Evolutionary conservation across 495 filamentous ascomycete genomes (phyloP).

Genomic region (Podospora fimiseda): DNA sequence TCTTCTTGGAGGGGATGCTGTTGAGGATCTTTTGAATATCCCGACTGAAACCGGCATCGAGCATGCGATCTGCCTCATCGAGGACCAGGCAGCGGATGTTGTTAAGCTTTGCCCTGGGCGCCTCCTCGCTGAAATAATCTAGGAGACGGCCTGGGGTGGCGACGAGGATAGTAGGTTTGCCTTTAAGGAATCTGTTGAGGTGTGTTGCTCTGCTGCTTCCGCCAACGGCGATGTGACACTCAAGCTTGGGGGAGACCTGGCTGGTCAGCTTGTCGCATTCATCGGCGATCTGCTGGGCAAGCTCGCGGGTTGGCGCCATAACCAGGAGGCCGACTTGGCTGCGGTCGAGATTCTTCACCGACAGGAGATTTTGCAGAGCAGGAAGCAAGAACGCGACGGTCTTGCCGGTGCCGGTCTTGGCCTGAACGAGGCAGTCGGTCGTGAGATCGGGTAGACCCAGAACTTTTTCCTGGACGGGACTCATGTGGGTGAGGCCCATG

Average conservation of each 20-base stretch:
- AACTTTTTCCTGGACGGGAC: constrained; percentile 71
- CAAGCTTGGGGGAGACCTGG: constrained; percentile 58
- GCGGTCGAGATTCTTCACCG: constrained; percentile 40
- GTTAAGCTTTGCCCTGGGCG: constrained; percentile 68
- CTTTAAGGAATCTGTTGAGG: constrained; percentile 63
- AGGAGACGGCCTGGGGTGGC: constrained; percentile 87
- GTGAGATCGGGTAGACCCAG: constrained; percentile 62
- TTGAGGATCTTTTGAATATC: constrained; percentile 78
- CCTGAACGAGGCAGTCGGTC: constrained; percentile 66
- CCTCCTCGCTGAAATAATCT: constrained; percentile 76
- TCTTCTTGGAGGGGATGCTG: constrained; percentile 53
- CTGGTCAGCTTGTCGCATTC: constrained; percentile 62
- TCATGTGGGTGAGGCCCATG: constrained; percentile 72
- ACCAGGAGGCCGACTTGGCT: constrained; percentile 58
- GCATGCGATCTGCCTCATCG: constrained; percentile 93
- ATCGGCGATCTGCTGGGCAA: constrained; percentile 85
- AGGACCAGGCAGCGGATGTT: constrained; percentile 66
- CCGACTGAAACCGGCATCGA: constrained; percentile 90
- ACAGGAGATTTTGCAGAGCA: constrained; percentile 54
- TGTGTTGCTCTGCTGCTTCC: constrained; percentile 85
- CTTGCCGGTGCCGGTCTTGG: constrained; percentile 89
- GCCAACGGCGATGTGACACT: constrained; percentile 95
- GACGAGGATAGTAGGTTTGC: constrained; percentile 72
- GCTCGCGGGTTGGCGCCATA: constrained; percentile 83
- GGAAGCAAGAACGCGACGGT: constrained; percentile 88